A percentile compares a stretch with the other conserved stretches of the same genome.
Evolutionary conservation across 2,329 filamentous ascomycete genomes (phyloP).

Genomic region (Zymoseptoria crescenta): DNA sequence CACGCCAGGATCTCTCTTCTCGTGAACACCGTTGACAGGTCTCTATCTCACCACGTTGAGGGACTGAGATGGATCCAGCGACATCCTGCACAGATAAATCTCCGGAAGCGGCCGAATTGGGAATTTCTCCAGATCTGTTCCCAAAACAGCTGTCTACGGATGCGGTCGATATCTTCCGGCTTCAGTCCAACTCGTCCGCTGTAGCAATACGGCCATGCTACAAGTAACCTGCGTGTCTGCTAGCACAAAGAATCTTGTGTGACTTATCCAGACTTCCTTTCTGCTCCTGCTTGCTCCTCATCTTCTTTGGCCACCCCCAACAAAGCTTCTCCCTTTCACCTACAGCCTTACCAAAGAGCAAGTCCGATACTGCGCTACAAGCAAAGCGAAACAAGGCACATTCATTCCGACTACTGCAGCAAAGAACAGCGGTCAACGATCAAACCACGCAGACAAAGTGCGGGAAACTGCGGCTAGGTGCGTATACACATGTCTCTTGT

Average conservation of each 20-base stretch:
- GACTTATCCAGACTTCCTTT: conserved; percentile 23
- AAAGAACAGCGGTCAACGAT: conserved; percentile 19
- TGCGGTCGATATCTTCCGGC: conserved; percentile 26
- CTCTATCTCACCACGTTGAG: conserved; percentile 17
- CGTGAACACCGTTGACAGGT: conserved; percentile 15
- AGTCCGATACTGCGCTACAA: conserved; percentile 8
- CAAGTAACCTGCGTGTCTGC: conserved; percentile 25
- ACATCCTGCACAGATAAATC: conserved; percentile 16
- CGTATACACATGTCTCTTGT: not conserved
- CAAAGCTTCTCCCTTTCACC: conserved; percentile 21
- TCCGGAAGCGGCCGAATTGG: conserved; percentile 29
- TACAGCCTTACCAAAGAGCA: conserved; percentile 21
- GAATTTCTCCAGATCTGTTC: conserved; percentile 22
- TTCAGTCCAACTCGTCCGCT: conserved; percentile 18
- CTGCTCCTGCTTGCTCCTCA: conserved; percentile 23
- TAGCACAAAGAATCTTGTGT: conserved; percentile 30
- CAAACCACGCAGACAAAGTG: conserved; percentile 22
- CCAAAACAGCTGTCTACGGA: conserved; percentile 24
- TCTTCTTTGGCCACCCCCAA: conserved; percentile 22
- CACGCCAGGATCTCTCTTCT: conserved; percentile 19
- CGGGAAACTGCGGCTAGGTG: not conserved
- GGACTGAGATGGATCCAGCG: conserved; percentile 14
- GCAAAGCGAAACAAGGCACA: conserved; percentile 21
- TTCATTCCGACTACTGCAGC: conserved; percentile 16
- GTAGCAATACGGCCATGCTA: conserved; percentile 20